A percentile compares a stretch with the other conserved stretches of the same genome.
These are phyloP conservation scores for Aspergillus taichungensis DNA, from an alignment of 495 filamentous ascomycete species.

Conservation along the genomic window DNA sequence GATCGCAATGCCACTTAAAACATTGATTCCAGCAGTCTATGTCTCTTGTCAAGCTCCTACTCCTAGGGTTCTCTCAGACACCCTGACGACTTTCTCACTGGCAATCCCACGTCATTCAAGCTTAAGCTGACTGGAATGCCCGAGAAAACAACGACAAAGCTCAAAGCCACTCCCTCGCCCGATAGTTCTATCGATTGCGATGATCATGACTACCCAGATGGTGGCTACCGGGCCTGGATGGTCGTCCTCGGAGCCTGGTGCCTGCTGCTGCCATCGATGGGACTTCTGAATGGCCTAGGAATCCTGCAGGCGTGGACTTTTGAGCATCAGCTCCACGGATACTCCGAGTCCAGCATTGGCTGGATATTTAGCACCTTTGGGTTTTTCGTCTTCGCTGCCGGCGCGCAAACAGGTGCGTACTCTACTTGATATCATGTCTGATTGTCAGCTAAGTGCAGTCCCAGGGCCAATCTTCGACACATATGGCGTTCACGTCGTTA, in stretches of 20 bases:
- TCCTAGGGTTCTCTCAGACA: no score
- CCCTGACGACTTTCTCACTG: no score
- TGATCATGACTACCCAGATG: constrained; percentile 47
- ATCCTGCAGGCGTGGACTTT: constrained; percentile 50
- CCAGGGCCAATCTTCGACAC: constrained; percentile 26
- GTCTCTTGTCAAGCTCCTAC: no score
- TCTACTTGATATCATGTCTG: constrained; percentile 1
- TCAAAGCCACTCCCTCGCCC: no score
- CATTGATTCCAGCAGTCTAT: no score
- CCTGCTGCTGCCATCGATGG: constrained; percentile 52
- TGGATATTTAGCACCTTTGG: constrained; percentile 67
- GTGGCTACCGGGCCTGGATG: constrained; percentile 56
- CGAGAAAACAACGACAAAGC: no score
- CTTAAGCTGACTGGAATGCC: no score
- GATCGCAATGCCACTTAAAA: no score
- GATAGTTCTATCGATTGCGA: no score
- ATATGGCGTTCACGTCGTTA: constrained; percentile 13
- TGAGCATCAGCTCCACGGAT: constrained; percentile 45
- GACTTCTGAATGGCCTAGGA: constrained; percentile 60
- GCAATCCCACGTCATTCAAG: no score
- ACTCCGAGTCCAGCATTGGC: constrained; percentile 50
- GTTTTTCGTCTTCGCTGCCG: constrained; percentile 47
- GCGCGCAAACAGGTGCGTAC: constrained; percentile 28
- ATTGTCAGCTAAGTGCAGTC: background rate
- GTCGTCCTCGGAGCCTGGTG: constrained; percentile 57